These are phyloP conservation scores for Musa itinerans DNA, from an alignment of 176 grass and related monocot genomes.

Conservation along the genomic window DNA sequence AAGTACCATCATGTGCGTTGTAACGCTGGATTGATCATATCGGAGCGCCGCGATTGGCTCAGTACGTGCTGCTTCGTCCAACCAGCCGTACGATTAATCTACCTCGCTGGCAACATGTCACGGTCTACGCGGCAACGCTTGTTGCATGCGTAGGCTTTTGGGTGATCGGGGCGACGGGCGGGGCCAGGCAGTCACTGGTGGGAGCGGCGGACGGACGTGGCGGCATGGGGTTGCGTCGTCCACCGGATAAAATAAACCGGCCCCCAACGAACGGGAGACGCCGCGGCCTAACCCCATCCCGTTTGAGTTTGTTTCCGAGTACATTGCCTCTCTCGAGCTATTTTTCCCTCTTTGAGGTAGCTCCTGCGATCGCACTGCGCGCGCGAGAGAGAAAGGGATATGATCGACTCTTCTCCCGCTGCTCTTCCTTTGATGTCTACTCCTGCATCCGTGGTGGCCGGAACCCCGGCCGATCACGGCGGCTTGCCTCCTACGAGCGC, in stretches of 20 bases:
- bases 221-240: conserved; percentile 35
- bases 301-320: too few relatives aligned
- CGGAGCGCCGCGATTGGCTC: too few relatives aligned
- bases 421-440: background rate
- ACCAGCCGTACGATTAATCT: too few relatives aligned
- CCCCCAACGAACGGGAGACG: conserved; percentile 3
- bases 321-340: background rate
- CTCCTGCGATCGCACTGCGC: background rate
- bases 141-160: too few relatives aligned
- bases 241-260: conserved; percentile 11
- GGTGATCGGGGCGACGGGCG: background rate
- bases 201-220: conserved; percentile 29
- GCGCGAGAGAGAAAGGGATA: background rate
- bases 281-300: conserved; percentile 21
- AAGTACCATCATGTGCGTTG: too few relatives aligned
- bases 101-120: too few relatives aligned
- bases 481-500: conserved; percentile 5
- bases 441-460: background rate
- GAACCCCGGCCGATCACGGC: conserved; percentile 4
- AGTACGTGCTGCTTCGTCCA: too few relatives aligned
- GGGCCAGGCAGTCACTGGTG: conserved; percentile 8
- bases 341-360: conserved; percentile 1
- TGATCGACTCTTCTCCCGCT: background rate
- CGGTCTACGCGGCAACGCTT: too few relatives aligned
- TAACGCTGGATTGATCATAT: too few relatives aligned